A percentile compares a stretch with the other conserved stretches of the same genome.
phyloP scores from a whole-genome alignment of 257 asterid genomes.

The Solanum etuberosum region DNA sequence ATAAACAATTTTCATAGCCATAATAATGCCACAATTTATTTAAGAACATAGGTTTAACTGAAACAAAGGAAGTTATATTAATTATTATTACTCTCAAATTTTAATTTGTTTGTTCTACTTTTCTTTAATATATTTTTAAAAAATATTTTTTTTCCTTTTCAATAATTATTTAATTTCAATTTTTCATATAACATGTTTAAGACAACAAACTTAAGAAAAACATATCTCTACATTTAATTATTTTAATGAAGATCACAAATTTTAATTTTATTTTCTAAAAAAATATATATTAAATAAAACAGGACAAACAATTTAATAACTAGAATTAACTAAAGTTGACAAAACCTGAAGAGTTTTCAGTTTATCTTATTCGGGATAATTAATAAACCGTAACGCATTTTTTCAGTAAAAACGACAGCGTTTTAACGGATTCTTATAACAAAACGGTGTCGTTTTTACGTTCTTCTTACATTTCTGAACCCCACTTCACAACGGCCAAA shows the following conservation, averaged over 20 bases:
- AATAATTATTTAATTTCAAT: too few species aligned
- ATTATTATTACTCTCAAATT: too few species aligned
- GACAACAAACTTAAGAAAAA: too few species aligned
- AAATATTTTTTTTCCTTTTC: too few species aligned
- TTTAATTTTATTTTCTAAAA: too few species aligned
- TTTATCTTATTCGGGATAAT: background rate
- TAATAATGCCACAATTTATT: too few species aligned
- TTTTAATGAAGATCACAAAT: background rate
- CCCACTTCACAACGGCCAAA: background rate
- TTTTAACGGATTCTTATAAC: background rate
- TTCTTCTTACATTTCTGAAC: background rate
- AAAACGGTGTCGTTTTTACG: background rate
- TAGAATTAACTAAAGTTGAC: background rate
- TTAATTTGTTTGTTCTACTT: too few species aligned
- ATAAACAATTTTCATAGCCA: background rate
- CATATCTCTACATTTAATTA: too few species aligned
- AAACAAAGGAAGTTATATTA: background rate
- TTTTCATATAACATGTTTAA: too few species aligned
- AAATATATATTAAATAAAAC: too few species aligned
- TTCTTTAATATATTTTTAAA: too few species aligned
- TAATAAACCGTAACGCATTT: background rate
- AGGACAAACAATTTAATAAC: background rate
- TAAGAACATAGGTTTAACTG: background rate
- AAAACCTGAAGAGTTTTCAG: background rate
- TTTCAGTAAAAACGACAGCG: background rate